Evolutionary conservation across 2,329 filamentous ascomycete species (phyloP), one percentile per base, ranked within the genome.

Genomic region (Xylariaceae sp.): DNA sequence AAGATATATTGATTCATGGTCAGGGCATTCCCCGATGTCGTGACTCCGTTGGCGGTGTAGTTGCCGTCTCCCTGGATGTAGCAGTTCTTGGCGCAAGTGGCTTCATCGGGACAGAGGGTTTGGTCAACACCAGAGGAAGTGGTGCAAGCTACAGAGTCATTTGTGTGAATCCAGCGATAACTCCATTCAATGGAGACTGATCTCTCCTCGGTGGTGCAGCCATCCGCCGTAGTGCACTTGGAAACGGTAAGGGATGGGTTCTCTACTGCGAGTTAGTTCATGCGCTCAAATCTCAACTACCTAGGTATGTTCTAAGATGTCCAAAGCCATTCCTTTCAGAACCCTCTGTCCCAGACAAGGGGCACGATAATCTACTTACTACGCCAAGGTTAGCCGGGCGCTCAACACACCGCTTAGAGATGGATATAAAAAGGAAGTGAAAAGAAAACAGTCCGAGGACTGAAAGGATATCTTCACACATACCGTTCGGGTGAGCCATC

Each of bases 161-260:
- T 35, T 0, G 61, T 62, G 30, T 57, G 64, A 41, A 53, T 61
- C 62, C 54, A 76, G 62, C 75, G 74, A 55, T 70, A 66, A 50
- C 71, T 66, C 34, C 74, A 71, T 64, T 82, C 79, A 5, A 80
- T 67, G 9, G 81, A 79, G 40, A 82, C 60, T n/a, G 74, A 76
- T 43, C 74, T 79, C 54, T 72, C 70, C 55, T 74, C 70, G 29
- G 67, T 57, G 40, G 70, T 70, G 69, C 79, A 82, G 29, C 79
- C 79, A 43, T 67, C 70, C 4, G 63, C 65, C 30, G 71, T 75
- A 42, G 76, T 78, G 68, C 79, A 81, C 57, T 74, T 73, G 66
- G 71, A 78, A 6, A 78, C 80, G 6, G 71, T 73, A 46, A 82
- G 66, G 60, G 72, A 72, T 32, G 78, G 79, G 55, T 80, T 77